Percentiles rank a stretch among this genome's conserved stretches.
These are phyloP conservation scores for Monotropa hypopitys DNA, from an alignment of 179 eudicot genomes.

Conservation along the genomic window DNA sequence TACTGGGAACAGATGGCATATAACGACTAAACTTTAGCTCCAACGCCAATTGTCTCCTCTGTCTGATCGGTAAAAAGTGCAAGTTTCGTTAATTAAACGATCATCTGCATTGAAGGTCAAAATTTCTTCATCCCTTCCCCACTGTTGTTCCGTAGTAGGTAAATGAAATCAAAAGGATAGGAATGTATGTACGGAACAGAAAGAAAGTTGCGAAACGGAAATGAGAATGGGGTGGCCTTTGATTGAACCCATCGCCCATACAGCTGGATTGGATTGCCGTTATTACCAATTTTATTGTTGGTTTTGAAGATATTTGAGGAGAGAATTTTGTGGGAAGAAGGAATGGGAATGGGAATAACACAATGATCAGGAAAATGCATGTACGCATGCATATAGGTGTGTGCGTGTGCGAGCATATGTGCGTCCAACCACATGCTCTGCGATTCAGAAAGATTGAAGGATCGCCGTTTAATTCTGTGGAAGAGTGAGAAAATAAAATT, in stretches of 20 bases:
- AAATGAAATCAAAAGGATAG: not conserved
- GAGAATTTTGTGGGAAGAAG: constrained; percentile 10
- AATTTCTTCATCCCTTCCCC: not conserved
- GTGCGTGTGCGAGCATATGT: not conserved
- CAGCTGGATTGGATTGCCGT: not conserved
- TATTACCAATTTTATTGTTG: not conserved
- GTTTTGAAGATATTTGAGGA: constrained; percentile 4
- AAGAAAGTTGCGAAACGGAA: not conserved
- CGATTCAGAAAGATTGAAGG: constrained; percentile 15
- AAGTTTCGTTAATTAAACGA: not conserved
- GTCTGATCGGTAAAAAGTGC: not conserved
- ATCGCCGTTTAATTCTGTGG: constrained; percentile 21
- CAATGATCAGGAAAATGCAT: constrained; percentile 1
- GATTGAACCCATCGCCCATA: constrained; percentile 1
- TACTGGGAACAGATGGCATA: not conserved
- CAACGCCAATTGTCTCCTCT: not conserved
- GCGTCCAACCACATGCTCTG: not conserved
- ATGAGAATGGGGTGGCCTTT: not conserved
- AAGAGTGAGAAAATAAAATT: too few species aligned
- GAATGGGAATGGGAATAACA: constrained; percentile 12
- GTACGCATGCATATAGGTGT: not conserved
- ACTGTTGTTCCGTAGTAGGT: not conserved
- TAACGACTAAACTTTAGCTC: not conserved
- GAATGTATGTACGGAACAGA: not conserved
- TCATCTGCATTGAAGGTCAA: not conserved